Base-by-base conservation (phyloP, 2,329 filamentous ascomycete genomes). In the Rasamsonia emersonii region DNA sequence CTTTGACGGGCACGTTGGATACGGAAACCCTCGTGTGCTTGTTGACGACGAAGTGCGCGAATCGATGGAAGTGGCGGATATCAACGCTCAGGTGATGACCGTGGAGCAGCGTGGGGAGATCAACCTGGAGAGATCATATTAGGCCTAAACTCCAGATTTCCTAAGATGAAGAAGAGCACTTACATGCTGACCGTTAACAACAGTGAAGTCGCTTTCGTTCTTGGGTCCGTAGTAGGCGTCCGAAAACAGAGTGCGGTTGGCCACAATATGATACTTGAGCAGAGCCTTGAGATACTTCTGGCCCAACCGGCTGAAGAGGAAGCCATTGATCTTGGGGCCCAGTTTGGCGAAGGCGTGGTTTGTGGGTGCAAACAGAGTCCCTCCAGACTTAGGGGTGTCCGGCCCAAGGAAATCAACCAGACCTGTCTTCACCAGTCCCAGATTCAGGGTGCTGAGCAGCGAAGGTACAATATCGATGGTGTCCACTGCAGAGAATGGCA, bases 301-400 rank as follows among this genome's bases (percentile, higher is more conserved):
- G 3, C 86, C 86, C 32, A 70, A 72, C 24, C 73, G 67, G 38
- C 79, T 82, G 70, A 93, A 93, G 5, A 93, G 67, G 69, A 93
- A 93, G 18, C 78, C 82, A 51, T 91, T 93, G 47, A 81, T 74
- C 40, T 58, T 68, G 1, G 75, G 70, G 10, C 36, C 26, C 1
- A 93, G 75, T 43, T 75, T 75, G 47, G 71, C 55, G 64, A 88
- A 93, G 10, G 85, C 86, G 4, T 61, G 62, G 68, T 94, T 93
- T 27, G 71, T 75, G 0, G 86, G 86, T 0, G 83, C 82, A 47
- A 93, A 93, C 39, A 91, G 51, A 2, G 85, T 93, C 24, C 76
- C 76, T 20, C 84, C 85, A 2, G 65, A 57, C 27, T 71, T 66
- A 20, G 64, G 62, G 27, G 61, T 67, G 38, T 70, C 62, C 43